phyloP scores from a whole-genome alignment of 768 basidiomycete species.

The Mycena crocata region DNA sequence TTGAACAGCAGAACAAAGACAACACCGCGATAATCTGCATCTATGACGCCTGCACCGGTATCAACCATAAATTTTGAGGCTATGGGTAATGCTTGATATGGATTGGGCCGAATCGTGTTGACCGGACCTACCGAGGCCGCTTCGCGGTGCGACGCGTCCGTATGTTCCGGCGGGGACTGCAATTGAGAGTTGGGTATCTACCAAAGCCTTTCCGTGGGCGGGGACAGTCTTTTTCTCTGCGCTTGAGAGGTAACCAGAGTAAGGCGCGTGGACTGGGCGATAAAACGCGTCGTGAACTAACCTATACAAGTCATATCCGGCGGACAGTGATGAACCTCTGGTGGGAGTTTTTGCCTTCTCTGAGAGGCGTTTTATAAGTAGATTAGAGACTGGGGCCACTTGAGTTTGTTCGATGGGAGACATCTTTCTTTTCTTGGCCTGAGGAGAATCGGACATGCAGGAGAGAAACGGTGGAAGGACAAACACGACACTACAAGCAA shows the following conservation, averaged over 20 bases:
- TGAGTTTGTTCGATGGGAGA: constrained; percentile 52
- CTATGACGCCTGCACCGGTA: constrained; percentile 97
- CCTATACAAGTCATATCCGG: constrained; percentile 97
- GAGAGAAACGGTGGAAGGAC: neutral
- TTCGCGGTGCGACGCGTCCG: constrained; percentile 95
- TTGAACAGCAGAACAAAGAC: constrained; percentile 96
- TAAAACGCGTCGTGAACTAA: constrained; percentile 47
- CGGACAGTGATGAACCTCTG: constrained; percentile 86
- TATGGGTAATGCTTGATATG: constrained; percentile 42
- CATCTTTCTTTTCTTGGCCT: constrained; percentile 72
- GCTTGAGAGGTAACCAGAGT: constrained; percentile 52
- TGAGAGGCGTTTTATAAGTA: constrained; percentile 89
- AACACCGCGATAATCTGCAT: constrained; percentile 94
- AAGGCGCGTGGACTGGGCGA: constrained; percentile 1
- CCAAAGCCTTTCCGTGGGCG: constrained; percentile 89
- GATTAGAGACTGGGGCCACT: constrained; percentile 55
- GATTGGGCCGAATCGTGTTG: neutral
- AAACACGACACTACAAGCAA: neutral
- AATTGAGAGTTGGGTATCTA: constrained; percentile 93
- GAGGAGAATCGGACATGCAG: constrained; percentile 47
- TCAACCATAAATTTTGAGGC: constrained; percentile 98
- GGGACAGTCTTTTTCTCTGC: constrained; percentile 89
- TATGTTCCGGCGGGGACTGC: constrained; percentile 95
- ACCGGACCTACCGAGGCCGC: constrained; percentile 82
- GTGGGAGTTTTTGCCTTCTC: constrained; percentile 87